Evolutionary conservation across 73 alveolate genomes (phyloP).

Genomic region (Uronychia binucleata): DNA sequence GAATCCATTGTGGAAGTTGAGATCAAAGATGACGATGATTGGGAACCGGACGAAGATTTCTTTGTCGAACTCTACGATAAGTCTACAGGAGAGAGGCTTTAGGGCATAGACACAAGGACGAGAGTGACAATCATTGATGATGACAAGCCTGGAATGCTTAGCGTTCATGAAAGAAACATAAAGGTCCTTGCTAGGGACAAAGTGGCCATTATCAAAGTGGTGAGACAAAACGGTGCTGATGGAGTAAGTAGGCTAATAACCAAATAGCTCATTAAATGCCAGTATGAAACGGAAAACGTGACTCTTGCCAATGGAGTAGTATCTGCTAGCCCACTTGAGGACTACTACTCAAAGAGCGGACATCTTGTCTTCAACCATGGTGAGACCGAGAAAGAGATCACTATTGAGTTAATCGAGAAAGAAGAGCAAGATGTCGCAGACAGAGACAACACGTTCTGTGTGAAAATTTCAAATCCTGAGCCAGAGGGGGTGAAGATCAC

Average conservation of each 20-base stretch:
- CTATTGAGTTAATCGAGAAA: conserved; percentile 29
- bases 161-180: conserved; percentile 13
- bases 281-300: conserved; percentile 15
- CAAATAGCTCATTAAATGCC: conserved; percentile 9
- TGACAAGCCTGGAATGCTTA: conserved; percentile 58
- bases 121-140: conserved; percentile 65
- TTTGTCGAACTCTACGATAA: conserved; percentile 49
- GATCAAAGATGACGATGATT: conserved; percentile 54
- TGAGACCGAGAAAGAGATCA: conserved; percentile 37
- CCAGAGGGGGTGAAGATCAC: conserved; percentile 58
- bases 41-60: conserved; percentile 72
- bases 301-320: neutral
- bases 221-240: conserved; percentile 49
- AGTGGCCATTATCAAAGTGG: conserved; percentile 16
- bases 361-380: conserved; percentile 36
- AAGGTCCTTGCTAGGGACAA: conserved; percentile 28
- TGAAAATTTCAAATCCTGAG: conserved; percentile 47
- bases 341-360: conserved; percentile 37
- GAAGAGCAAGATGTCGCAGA: conserved; percentile 12
- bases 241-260: conserved; percentile 30
- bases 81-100: conserved; percentile 17
- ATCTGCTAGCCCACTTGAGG: conserved; percentile 22
- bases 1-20: conserved; percentile 24
- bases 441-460: conserved; percentile 28
- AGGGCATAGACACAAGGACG: conserved; percentile 47